Evolutionary conservation across 352 stramenopile genomes (phyloP).

Genomic region (Pythium sukuiense): DNA sequence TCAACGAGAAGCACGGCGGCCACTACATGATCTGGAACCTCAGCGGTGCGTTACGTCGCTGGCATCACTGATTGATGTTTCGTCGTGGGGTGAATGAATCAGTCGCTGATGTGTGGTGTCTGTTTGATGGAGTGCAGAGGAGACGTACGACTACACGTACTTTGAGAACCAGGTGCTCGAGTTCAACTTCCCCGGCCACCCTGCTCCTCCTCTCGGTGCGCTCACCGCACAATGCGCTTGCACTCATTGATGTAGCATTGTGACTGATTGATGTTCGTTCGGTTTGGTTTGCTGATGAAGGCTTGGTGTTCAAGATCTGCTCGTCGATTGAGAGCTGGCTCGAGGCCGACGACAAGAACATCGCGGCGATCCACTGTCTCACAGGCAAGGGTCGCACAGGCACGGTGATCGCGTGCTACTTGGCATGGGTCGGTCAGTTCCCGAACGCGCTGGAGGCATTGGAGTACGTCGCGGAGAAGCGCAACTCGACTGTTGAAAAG

Average conservation of each 20-base stretch:
- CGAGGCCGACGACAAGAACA: slow-evolving; percentile 93
- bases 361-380: slow-evolving; percentile 96
- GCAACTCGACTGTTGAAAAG: slow-evolving; percentile 86
- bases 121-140: slow-evolving; percentile 59
- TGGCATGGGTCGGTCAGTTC: slow-evolving; percentile 94
- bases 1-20: slow-evolving; percentile 93
- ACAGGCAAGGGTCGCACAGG: slow-evolving; percentile 95
- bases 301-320: slow-evolving; percentile 97
- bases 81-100: not conserved
- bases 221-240: not conserved
- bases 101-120: not conserved
- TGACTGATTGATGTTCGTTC: not conserved
- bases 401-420: slow-evolving; percentile 94
- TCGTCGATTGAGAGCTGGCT: slow-evolving; percentile 97
- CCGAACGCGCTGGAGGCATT: slow-evolving; percentile 92
- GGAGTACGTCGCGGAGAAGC: slow-evolving; percentile 91
- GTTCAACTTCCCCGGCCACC: slow-evolving; percentile 97
- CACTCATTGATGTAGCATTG: not conserved
- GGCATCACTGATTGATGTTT: not conserved
- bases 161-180: slow-evolving; percentile 97
- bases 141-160: slow-evolving; percentile 94
- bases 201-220: slow-evolving; percentile 92
- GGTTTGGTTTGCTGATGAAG: slow-evolving; percentile 17
- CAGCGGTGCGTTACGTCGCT: slow-evolving; percentile 45
- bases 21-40: slow-evolving; percentile 99